A percentile compares a stretch with the other conserved stretches of the same genome.
Conservation (phyloP, 164 flowering plant genomes). For the Nymphaea thermarum region DNA sequence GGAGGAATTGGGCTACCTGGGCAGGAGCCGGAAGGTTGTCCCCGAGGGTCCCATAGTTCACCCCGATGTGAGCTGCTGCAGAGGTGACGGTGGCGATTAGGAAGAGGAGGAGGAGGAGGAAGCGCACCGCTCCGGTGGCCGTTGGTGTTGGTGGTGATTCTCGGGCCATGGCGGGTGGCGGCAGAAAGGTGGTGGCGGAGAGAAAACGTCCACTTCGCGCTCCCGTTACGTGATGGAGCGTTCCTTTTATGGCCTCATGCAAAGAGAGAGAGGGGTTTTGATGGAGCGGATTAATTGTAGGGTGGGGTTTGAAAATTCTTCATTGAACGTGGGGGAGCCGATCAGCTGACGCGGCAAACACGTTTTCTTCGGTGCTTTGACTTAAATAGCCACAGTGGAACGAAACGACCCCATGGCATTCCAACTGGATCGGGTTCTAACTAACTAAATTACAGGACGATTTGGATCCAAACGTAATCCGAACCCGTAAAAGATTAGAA, state of each 20-base stretch:
- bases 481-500: too few relatives aligned
- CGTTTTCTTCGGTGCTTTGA: too few relatives aligned
- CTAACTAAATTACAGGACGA: too few relatives aligned
- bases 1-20: conserved; percentile 53
- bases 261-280: neutral
- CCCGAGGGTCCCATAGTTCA: conserved; percentile 76
- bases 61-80: conserved; percentile 41
- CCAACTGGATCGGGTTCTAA: too few relatives aligned
- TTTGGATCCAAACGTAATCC: too few relatives aligned
- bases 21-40: conserved; percentile 77
- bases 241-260: neutral
- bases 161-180: neutral
- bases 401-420: too few relatives aligned
- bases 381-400: too few relatives aligned
- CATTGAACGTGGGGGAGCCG: neutral
- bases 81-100: conserved; percentile 12
- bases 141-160: neutral
- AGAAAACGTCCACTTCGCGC: neutral
- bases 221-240: neutral
- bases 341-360: neutral
- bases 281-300: neutral
- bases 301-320: neutral
- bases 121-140: neutral
- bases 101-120: conserved; percentile 4
- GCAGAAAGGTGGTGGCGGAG: neutral